Base-by-base conservation (phyloP, 176 grass and related monocot species). In the Oryza glaberrima region DNA sequence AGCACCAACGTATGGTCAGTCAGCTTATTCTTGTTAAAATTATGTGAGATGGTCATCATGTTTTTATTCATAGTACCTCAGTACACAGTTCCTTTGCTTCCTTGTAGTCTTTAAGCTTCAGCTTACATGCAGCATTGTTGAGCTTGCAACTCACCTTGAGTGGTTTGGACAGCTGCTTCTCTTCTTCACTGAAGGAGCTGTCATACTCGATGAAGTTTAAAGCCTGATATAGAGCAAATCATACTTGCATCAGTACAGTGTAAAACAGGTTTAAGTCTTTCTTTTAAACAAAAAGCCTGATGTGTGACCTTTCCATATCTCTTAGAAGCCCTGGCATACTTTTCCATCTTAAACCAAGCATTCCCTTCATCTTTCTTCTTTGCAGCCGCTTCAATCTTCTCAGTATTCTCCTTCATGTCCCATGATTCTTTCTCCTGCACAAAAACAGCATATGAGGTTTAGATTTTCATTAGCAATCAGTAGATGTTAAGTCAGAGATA, bases 311-410 rank as follows among this genome's bases (percentile, higher is more conserved):
- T 97, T 35, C 75, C 88, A 15, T 97, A 97, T 94, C 92, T 79
- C 88, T 97, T 90, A 45, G 92, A 97, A 61, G 94, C 94, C 81
- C 82, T 93, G 14, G 61, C 72, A 86, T 90, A 86, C 61, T 94
- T 97, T 44, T 91, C 92, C 70, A 61, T 56, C 82, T 97, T 97
- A 85, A 97, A 97, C 51, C 86, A 82, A 54, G 63, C 79, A 74
- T 97, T 97, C 40, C 94, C 94, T 90, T 97, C 94, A 78, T 97
- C 92, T 88, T 97, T 97, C 51, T 94, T 97, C 64, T 88, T 94
- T 32, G 87, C 66, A 84, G 90, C 94, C 1, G 88, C 85, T 88
- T 97, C 94, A 65, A 94, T 92, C 85, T 97, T 97, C 85, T 97
- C 92, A 66, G 79, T 16, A 52, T 87, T 87, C 14, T 90, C 48